Evolutionary conservation across 2,329 filamentous ascomycete species (phyloP).

Genomic region (Xylaria sp.): DNA sequence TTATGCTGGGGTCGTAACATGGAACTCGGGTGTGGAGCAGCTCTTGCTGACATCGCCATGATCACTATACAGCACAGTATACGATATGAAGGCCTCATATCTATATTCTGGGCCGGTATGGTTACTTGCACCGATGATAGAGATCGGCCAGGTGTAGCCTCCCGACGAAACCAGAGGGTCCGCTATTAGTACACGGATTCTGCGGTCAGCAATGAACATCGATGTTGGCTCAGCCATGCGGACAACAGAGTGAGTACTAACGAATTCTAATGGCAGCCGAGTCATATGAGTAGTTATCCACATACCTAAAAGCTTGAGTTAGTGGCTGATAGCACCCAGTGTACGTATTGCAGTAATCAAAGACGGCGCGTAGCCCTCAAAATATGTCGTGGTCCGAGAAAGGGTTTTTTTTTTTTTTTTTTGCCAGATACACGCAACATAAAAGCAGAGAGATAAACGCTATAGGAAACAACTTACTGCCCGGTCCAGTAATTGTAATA

Average conservation of each 20-base stretch:
- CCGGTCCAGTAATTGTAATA: neutral
- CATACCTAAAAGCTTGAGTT: slow-evolving; percentile 1
- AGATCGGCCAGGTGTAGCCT: neutral
- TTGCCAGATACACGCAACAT: too few relatives aligned
- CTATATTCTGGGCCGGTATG: neutral
- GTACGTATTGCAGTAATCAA: neutral
- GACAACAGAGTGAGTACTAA: neutral
- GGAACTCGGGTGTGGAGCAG: neutral
- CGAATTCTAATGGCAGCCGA: neutral
- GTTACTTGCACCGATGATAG: neutral
- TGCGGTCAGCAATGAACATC: neutral
- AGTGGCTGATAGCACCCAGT: neutral
- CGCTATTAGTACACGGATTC: neutral
- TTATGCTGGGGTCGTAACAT: neutral
- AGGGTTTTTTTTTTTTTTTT: neutral
- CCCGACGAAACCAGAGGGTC: neutral
- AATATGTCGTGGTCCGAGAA: neutral
- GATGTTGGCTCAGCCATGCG: neutral
- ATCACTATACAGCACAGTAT: neutral
- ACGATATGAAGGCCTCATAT: neutral
- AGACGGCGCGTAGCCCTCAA: neutral
- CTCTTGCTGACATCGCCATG: neutral
- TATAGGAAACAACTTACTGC: slow-evolving; percentile 1
- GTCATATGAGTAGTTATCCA: neutral
- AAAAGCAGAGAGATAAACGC: neutral